Conservation (phyloP, 176 grass and related monocot species). For the Oryza glumipatula region DNA sequence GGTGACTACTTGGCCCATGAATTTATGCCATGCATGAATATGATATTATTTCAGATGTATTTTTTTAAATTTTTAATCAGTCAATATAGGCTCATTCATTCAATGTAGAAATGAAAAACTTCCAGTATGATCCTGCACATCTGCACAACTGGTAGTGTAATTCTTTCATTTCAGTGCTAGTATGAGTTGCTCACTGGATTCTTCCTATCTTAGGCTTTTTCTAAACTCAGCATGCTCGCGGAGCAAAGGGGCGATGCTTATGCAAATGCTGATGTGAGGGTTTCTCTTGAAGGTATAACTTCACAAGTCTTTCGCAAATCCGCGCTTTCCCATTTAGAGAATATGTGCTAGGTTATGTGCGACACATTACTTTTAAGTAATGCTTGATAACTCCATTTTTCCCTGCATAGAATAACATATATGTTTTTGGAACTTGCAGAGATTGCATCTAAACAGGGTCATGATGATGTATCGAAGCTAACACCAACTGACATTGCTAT, state of each 20-base stretch:
- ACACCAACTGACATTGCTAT: constrained; percentile 83
- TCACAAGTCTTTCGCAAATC: not conserved
- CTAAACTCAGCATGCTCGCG: constrained; percentile 76
- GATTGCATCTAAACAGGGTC: constrained; percentile 80
- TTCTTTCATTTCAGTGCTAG: not conserved
- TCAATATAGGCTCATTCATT: not conserved
- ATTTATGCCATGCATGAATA: not conserved
- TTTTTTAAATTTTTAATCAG: not conserved
- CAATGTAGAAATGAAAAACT: not conserved
- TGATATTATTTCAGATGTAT: not conserved
- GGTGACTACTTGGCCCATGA: constrained; percentile 51
- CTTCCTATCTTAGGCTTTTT: constrained; percentile 64
- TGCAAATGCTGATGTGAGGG: constrained; percentile 89
- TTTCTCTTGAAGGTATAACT: constrained; percentile 82
- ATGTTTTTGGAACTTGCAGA: constrained; percentile 49
- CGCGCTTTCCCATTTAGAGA: not conserved
- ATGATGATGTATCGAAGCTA: constrained; percentile 69
- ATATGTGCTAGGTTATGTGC: constrained; percentile 29
- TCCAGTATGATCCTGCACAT: not conserved
- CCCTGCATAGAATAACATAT: constrained; percentile 11
- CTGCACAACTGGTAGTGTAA: not conserved
- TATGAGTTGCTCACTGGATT: constrained; percentile 15
- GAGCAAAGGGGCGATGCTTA: constrained; percentile 89
- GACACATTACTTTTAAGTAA: not conserved
- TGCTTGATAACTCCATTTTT: constrained; percentile 1